phyloP scores from a whole-genome alignment of 768 basidiomycete species.

The Suillus paluster region DNA sequence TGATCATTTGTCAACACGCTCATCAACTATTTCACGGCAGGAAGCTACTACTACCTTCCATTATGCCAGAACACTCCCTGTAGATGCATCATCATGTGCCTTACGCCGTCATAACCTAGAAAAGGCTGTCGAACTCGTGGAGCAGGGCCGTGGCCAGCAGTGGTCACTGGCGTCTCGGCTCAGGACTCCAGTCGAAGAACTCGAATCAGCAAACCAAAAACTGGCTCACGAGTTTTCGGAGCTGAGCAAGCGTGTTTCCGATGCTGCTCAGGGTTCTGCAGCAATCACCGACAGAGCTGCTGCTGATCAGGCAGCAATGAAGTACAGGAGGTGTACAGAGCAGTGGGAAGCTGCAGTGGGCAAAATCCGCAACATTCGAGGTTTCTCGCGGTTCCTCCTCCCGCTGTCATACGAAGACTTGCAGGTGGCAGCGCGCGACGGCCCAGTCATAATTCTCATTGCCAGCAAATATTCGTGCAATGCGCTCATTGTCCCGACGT shows the following conservation, averaged over 20 bases:
- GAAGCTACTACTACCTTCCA: not conserved
- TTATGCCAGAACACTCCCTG: not conserved
- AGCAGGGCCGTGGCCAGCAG: not conserved
- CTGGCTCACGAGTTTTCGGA: not conserved
- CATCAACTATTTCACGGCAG: not conserved
- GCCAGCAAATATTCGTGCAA: slow-evolving; percentile 16
- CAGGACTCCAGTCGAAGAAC: not conserved
- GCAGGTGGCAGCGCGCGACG: slow-evolving; percentile 17
- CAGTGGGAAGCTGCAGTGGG: slow-evolving; percentile 9
- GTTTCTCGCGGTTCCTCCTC: slow-evolving; percentile 21
- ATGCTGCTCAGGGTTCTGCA: not conserved
- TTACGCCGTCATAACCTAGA: not conserved
- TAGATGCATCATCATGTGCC: not conserved
- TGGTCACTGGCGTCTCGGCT: slow-evolving; percentile 17
- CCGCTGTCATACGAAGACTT: slow-evolving; percentile 18
- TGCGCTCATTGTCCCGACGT: slow-evolving; percentile 13
- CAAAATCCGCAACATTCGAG: slow-evolving; percentile 14
- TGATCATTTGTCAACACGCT: not conserved
- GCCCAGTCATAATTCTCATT: slow-evolving; percentile 2
- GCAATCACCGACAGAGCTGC: not conserved
- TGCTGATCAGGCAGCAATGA: too few relatives aligned
- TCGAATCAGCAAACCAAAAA: not conserved
- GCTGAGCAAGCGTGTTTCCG: not conserved
- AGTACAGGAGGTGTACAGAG: slow-evolving; percentile 16
- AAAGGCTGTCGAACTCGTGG: not conserved